Conservation (phyloP, 768 basidiomycete genomes). For the Mycena haematopus region DNA sequence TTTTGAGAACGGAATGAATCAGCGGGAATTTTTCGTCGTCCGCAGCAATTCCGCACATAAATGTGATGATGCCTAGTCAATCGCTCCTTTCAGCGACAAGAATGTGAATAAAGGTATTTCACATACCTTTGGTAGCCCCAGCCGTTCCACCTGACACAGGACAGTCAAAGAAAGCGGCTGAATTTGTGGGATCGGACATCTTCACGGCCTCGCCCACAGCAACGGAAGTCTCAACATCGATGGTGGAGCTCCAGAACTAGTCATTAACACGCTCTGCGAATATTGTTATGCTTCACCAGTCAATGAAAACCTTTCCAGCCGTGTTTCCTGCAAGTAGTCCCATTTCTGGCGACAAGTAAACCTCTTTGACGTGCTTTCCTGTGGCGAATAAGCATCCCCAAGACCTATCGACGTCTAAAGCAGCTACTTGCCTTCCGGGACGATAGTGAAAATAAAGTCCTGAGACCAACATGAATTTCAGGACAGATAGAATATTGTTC, state of each 20-base stretch:
- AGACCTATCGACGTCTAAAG: background rate
- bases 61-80: constrained; percentile 41
- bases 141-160: constrained; percentile 51
- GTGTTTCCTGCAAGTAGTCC: constrained; percentile 45
- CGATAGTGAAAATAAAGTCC: constrained; percentile 49
- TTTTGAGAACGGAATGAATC: constrained; percentile 40
- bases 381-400: background rate
- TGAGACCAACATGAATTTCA: constrained; percentile 24
- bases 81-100: background rate
- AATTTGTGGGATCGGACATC: constrained; percentile 25
- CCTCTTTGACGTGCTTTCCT: constrained; percentile 47
- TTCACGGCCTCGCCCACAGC: constrained; percentile 39
- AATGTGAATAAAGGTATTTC: background rate
- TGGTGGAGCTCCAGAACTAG: constrained; percentile 44
- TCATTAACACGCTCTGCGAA: background rate
- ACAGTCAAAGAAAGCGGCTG: constrained; percentile 45
- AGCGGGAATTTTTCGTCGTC: constrained; percentile 41
- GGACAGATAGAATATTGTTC: background rate
- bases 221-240: constrained; percentile 46
- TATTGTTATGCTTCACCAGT: constrained; percentile 39
- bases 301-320: constrained; percentile 49
- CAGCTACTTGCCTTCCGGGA: constrained; percentile 43
- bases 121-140: constrained; percentile 41
- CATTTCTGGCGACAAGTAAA: constrained; percentile 41
- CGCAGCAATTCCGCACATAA: constrained; percentile 47